These are phyloP conservation scores for Lablab purpureus DNA, from an alignment of 306 rosid species.

Conservation along the genomic window DNA sequence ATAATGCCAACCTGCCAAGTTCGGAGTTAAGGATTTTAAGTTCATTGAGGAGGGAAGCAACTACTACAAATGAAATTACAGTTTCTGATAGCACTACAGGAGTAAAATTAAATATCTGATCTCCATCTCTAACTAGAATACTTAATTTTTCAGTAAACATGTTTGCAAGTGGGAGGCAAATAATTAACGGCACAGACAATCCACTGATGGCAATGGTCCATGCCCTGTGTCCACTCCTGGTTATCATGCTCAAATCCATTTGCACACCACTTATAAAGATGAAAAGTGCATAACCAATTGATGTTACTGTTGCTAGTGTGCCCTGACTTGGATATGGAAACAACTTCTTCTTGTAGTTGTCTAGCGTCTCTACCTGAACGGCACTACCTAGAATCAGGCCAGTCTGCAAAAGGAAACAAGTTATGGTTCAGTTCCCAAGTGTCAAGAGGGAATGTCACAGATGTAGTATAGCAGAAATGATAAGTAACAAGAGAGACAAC, in stretches of 20 bases:
- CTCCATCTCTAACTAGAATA: not conserved
- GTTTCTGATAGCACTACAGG: constrained; percentile 37
- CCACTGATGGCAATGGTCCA: constrained; percentile 46
- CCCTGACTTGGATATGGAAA: constrained; percentile 54
- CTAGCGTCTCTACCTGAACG: not conserved
- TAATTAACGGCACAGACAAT: constrained; percentile 11
- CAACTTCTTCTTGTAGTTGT: constrained; percentile 9
- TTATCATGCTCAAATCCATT: constrained; percentile 61
- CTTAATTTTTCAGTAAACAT: not conserved
- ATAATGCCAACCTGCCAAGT: constrained; percentile 50
- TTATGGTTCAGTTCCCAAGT: not conserved
- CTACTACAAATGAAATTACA: constrained; percentile 47
- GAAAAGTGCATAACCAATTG: constrained; percentile 54
- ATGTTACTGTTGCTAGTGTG: constrained; percentile 46
- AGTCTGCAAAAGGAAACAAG: constrained; percentile 43
- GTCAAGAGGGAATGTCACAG: not conserved
- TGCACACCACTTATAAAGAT: constrained; percentile 57
- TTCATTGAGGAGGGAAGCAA: constrained; percentile 50
- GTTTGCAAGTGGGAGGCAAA: not conserved
- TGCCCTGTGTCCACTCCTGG: constrained; percentile 55
- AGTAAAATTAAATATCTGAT: not conserved
- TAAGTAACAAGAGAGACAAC: not conserved
- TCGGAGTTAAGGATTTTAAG: constrained; percentile 55
- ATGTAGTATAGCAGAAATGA: not conserved
- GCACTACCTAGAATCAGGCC: constrained; percentile 62